Evolutionary conservation across 768 basidiomycete genomes (phyloP), one percentile per base, ranked within the genome.

Genomic region (Rhodocollybia butyracea): DNA sequence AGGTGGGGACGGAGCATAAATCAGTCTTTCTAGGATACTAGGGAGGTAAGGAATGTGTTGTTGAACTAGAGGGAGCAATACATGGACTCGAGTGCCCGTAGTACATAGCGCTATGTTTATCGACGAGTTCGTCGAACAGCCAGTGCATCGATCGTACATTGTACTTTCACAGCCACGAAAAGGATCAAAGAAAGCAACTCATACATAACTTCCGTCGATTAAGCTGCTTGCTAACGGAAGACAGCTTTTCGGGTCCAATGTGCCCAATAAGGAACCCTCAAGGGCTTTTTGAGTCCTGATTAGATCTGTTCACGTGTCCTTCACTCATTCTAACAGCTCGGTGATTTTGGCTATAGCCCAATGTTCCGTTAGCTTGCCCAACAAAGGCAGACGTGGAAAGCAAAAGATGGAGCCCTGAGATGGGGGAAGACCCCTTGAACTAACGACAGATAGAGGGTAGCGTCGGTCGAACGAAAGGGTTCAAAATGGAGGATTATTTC

Each of bases 241-340:
- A 61, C 67, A 57, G 45, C 58, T 68, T 69, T 68, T 55, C 69
- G 72, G 72, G 63, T 70, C 72, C 60, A 58, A 54, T 19, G 5
- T 70, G 15, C 73, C 68, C 55, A 56, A 70, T 66, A 46, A 57
- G 69, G 71, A 60, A 73, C 36, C 34, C 42, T 73, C 62, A 73
- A 73, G 62, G 70, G 53, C 58, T 27, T 15, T 29, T 56, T 61
- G 57, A n/a, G n/a, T 54, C 46, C 59, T 57, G 38, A 60, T 56
- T 52, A 57, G 57, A 63, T 61, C 61, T 56, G 58, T 59, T 53
- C 36, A 50, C 50, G 57, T 51, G 59, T 61, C 57, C 60, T 63
- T 62, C 60, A 46, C 59, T 57, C 61, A 59, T 53, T 59, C 54
- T 59, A 63, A n/a, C n/a, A n/a, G n/a, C n/a, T 61, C 61, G 58